Conservation (phyloP, 2,329 filamentous ascomycete species). For the Aspergillus japonicus region DNA sequence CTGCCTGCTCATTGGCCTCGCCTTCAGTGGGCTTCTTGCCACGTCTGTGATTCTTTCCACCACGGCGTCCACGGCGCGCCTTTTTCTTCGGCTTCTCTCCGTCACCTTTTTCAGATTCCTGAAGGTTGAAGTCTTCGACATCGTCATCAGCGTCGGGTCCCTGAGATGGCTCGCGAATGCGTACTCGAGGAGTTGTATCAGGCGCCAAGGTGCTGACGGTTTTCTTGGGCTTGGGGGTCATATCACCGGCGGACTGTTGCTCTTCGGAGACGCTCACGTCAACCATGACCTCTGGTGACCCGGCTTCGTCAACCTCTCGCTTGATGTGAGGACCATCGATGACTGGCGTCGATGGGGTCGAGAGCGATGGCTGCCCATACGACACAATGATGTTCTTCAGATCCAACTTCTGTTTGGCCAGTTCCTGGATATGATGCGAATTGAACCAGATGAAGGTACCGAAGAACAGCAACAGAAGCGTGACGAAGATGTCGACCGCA, state of each 20-base stretch:
- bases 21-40: constrained; percentile 53
- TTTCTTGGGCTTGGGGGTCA: constrained; percentile 31
- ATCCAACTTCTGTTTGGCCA: constrained; percentile 46
- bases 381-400: constrained; percentile 46
- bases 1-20: constrained; percentile 57
- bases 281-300: constrained; percentile 31
- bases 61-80: constrained; percentile 68
- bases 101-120: constrained; percentile 12
- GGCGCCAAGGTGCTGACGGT: constrained; percentile 19
- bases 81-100: constrained; percentile 63
- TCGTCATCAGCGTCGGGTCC: constrained; percentile 36
- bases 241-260: constrained; percentile 20
- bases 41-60: constrained; percentile 64
- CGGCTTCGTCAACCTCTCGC: constrained; percentile 24
- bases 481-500: constrained; percentile 45
- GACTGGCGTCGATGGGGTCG: constrained; percentile 41
- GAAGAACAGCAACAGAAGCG: constrained; percentile 40
- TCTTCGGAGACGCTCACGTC: constrained; percentile 28
- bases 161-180: constrained; percentile 41
- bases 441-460: constrained; percentile 46
- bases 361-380: constrained; percentile 37
- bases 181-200: constrained; percentile 35
- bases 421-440: constrained; percentile 40
- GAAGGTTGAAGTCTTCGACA: constrained; percentile 28
- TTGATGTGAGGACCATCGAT: constrained; percentile 28